A percentile compares a stretch with the other conserved stretches of the same genome.
Conservation (phyloP, 2,329 filamentous ascomycete species). For the Sarocladiaceae sp. region DNA sequence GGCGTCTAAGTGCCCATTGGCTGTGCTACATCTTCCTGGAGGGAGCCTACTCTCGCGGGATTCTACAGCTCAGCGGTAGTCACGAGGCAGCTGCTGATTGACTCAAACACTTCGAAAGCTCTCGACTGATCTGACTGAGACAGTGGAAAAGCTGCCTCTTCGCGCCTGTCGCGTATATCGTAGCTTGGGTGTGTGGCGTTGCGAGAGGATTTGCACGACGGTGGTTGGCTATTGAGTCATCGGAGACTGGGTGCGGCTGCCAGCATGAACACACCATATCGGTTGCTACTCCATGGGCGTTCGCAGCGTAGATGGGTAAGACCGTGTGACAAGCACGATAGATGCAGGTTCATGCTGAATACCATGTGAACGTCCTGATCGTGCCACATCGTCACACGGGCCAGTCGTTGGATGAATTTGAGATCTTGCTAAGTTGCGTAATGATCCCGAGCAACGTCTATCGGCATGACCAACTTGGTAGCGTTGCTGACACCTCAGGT, state of each 20-base stretch:
- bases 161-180: neutral
- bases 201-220: neutral
- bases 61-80: too few relatives aligned
- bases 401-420: too few relatives aligned
- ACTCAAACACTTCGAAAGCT: too few relatives aligned
- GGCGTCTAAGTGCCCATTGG: too few relatives aligned
- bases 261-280: neutral
- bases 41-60: too few relatives aligned
- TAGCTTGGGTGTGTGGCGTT: neutral
- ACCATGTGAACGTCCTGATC: constrained; percentile 1
- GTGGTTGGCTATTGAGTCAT: constrained; percentile 5
- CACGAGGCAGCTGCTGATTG: too few relatives aligned
- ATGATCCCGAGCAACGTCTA: too few relatives aligned
- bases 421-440: too few relatives aligned
- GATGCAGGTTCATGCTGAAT: neutral
- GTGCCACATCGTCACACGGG: too few relatives aligned
- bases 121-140: too few relatives aligned
- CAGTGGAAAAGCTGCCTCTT: neutral
- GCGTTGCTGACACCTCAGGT: neutral
- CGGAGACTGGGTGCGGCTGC: neutral
- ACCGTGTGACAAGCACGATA: neutral
- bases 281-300: too few relatives aligned
- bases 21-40: too few relatives aligned
- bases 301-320: neutral
- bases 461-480: neutral